phyloP scores from a whole-genome alignment of 2,329 filamentous ascomycete genomes.

The Paecilomyces variotii region DNA sequence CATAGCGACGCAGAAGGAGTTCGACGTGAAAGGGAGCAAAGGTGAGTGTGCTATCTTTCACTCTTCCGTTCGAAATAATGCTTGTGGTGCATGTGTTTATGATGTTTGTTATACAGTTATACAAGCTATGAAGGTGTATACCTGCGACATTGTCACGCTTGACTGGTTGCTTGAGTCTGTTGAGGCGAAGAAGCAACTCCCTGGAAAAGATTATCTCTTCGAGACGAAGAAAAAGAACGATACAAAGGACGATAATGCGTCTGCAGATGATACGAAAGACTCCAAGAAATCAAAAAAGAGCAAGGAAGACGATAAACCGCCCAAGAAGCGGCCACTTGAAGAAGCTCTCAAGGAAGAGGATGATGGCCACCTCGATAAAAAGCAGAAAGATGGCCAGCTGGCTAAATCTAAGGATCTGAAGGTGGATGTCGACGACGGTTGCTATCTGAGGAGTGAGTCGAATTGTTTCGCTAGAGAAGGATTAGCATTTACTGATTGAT shows the following conservation, averaged over 20 bases:
- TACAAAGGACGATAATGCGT: conserved; percentile 3
- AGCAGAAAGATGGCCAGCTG: conserved; percentile 39
- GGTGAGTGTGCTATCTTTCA: conserved; percentile 14
- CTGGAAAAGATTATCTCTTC: conserved; percentile 32
- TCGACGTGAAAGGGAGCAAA: conserved; percentile 26
- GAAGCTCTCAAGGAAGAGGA: conserved; percentile 10
- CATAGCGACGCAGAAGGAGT: conserved; percentile 28
- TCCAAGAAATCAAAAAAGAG: conserved; percentile 24
- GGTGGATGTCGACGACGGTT: conserved; percentile 42
- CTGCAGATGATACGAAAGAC: conserved; percentile 8
- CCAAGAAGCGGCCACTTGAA: conserved; percentile 19
- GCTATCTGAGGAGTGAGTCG: conserved; percentile 17
- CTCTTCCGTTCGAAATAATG: no score
- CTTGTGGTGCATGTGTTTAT: no score
- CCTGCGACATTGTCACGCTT: conserved; percentile 46
- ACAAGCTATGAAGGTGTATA: conserved; percentile 39
- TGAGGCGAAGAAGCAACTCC: conserved; percentile 31
- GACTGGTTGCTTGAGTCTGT: conserved; percentile 55
- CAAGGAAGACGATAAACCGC: conserved; percentile 10
- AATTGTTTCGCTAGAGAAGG: not conserved
- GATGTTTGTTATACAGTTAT: conserved; percentile 6
- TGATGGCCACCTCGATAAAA: conserved; percentile 23
- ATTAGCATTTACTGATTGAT: not conserved
- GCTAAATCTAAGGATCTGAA: conserved; percentile 34
- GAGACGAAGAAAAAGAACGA: conserved; percentile 4